Evolutionary conservation across 257 asterid species (phyloP).

Genomic region (Echium plantagineum): DNA sequence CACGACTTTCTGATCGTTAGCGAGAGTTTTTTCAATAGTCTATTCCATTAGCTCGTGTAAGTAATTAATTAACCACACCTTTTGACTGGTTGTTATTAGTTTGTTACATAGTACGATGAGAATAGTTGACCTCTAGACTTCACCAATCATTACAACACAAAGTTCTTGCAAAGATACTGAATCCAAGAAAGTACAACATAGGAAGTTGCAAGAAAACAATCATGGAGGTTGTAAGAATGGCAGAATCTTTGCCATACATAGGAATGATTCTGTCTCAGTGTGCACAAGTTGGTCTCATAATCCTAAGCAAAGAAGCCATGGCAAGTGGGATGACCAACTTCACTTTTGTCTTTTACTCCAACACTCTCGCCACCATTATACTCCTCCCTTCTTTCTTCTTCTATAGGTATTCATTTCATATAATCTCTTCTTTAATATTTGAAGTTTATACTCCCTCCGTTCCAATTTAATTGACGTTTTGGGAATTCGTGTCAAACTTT

Average conservation of each 20-base stretch:
- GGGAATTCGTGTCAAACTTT: no score
- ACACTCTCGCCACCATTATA: slow-evolving; percentile 65
- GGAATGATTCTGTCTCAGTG: slow-evolving; percentile 59
- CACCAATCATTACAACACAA: neutral
- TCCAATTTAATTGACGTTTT: no score
- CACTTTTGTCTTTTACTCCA: slow-evolving; percentile 72
- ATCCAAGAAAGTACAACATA: neutral
- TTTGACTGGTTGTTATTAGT: no score
- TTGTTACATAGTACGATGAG: neutral
- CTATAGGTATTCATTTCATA: slow-evolving; percentile 43
- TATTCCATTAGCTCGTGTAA: no score
- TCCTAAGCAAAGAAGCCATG: slow-evolving; percentile 67
- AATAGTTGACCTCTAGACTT: neutral
- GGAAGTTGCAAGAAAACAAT: neutral
- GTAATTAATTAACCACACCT: no score
- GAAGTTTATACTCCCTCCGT: no score
- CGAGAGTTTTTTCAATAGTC: no score
- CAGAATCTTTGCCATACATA: slow-evolving; percentile 38
- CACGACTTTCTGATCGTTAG: no score
- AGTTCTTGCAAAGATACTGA: neutral
- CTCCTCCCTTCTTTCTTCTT: slow-evolving; percentile 73
- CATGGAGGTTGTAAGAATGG: slow-evolving; percentile 31
- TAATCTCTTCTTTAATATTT: no score
- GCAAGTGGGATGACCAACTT: slow-evolving; percentile 76
- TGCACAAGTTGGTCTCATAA: slow-evolving; percentile 68